A percentile compares a stretch with the other conserved stretches of the same genome.
These are phyloP conservation scores for Penicillium italicum DNA, from an alignment of 2,329 filamentous ascomycete genomes.

Conservation along the genomic window DNA sequence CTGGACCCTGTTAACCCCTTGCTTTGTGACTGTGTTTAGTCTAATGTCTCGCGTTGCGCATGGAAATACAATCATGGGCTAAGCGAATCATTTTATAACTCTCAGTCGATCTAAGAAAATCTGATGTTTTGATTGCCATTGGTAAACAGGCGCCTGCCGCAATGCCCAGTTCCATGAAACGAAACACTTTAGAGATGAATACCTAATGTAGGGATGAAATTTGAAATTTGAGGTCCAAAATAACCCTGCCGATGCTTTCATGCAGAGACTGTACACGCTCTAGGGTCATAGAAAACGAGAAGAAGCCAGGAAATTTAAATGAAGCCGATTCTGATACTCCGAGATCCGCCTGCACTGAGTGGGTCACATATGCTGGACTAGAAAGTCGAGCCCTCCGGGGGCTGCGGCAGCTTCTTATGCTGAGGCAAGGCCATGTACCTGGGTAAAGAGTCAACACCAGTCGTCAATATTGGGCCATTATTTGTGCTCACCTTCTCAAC, in stretches of 20 bases:
- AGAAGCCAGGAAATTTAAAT: constrained; percentile 25
- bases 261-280: constrained; percentile 41
- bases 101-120: background rate
- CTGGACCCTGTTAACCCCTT: too few species aligned
- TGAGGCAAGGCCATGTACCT: constrained; percentile 90
- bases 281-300: constrained; percentile 22
- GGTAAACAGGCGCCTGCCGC: constrained; percentile 6
- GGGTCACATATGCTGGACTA: constrained; percentile 22
- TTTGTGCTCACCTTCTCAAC: constrained; percentile 62
- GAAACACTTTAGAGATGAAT: constrained; percentile 3
- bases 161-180: constrained; percentile 1
- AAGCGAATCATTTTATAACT: background rate
- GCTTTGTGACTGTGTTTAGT: background rate
- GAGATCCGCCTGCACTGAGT: constrained; percentile 22
- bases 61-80: too few species aligned
- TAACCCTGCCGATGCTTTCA: constrained; percentile 34
- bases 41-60: background rate
- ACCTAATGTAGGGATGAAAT: constrained; percentile 13
- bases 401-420: constrained; percentile 95
- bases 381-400: constrained; percentile 74
- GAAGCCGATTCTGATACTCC: constrained; percentile 32
- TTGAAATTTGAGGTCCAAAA: constrained; percentile 23
- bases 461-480: background rate
- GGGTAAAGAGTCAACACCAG: constrained; percentile 25
- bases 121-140: background rate